Base-by-base conservation (phyloP, 371 early-diverging fungal genomes). In the Massospora cicadina region DNA sequence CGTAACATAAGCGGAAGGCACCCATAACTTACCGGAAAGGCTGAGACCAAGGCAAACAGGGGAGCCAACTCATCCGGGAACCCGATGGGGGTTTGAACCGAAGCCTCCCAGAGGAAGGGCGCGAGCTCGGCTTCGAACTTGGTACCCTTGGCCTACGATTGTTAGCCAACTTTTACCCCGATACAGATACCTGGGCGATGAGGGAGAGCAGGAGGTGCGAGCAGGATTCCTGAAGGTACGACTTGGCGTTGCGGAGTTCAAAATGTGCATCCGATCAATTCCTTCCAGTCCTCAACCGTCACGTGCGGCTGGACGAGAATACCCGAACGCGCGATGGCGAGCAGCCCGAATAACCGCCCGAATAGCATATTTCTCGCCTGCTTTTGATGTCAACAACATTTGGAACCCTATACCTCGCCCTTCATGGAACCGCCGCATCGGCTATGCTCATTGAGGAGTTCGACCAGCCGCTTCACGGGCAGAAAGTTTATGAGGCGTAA, bases 261-360 rank as follows among this genome's bases (percentile, higher is more conserved):
- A 79, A 63, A n/a, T 64, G 93, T 75, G 62, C 76, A 75, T n/a
- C 80, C 76, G 23, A 85, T 74, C 2, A 92, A 79, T 58, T 77
- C 72, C 32, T 77, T 55, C 33, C 86, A 71, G 65, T 93, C 91
- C 31, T 79, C 79, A 12, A 80, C 72, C 0, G 86, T 84, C 21
- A 84, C 80, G 0, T 73, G 69, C 0, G 75, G 65, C 53, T 89
- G 78, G n/a, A 77, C 60, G 23, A 94, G 67, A 68, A 88, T 78
- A n/a, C 89, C 90, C 5, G 93, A 84, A 66, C 84, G 80, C 33
- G 85, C 77, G 54, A 96, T 79, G 31, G 89, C 81, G 79, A 87
- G 81, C 59, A 84, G 72, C 17, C 93, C 90, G 74, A 96, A 93
- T 60, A 93, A 74, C 65, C 92, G 84, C 60, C 92, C 94, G 74